These are phyloP conservation scores for Linnemannia exigua DNA, from an alignment of 192 early-diverging fungal genomes.

Conservation along the genomic window DNA sequence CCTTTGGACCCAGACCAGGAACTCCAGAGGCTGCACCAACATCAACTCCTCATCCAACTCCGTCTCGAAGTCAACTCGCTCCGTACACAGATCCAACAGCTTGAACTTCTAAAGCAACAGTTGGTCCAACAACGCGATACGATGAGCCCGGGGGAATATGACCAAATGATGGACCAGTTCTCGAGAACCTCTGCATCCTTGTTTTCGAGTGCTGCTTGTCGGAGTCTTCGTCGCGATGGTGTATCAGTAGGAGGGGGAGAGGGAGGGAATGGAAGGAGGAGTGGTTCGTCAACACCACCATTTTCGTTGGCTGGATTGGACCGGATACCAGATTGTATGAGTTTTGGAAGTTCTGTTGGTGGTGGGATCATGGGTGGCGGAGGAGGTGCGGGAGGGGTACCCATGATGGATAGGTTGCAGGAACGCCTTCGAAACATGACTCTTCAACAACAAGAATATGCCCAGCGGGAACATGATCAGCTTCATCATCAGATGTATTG, in stretches of 20 bases:
- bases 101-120: slow-evolving; percentile 41
- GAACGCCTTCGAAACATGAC: slow-evolving; percentile 29
- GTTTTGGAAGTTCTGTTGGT: neutral
- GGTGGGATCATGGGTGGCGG: neutral
- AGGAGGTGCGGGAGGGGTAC: slow-evolving; percentile 14
- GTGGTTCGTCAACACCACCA: neutral
- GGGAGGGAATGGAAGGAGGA: slow-evolving; percentile 11
- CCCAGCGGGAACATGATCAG: slow-evolving; percentile 15
- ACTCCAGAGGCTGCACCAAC: slow-evolving; percentile 36
- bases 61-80: slow-evolving; percentile 44
- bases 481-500: slow-evolving; percentile 14
- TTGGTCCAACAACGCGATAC: slow-evolving; percentile 31
- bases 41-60: slow-evolving; percentile 44
- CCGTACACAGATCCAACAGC: slow-evolving; percentile 36
- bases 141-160: slow-evolving; percentile 33
- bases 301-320: slow-evolving; percentile 1
- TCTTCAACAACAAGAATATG: slow-evolving; percentile 32
- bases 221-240: neutral
- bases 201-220: slow-evolving; percentile 16
- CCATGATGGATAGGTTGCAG: slow-evolving; percentile 39
- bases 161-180: slow-evolving; percentile 47
- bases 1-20: slow-evolving; percentile 23
- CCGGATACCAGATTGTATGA: slow-evolving; percentile 5
- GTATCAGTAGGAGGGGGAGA: neutral
- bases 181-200: slow-evolving; percentile 36